A percentile compares a stretch with the other conserved stretches of the same genome.
These are phyloP conservation scores for Leccinum cinnamomeum DNA, from an alignment of 1,284 basidiomycete genomes.

Conservation along the genomic window DNA sequence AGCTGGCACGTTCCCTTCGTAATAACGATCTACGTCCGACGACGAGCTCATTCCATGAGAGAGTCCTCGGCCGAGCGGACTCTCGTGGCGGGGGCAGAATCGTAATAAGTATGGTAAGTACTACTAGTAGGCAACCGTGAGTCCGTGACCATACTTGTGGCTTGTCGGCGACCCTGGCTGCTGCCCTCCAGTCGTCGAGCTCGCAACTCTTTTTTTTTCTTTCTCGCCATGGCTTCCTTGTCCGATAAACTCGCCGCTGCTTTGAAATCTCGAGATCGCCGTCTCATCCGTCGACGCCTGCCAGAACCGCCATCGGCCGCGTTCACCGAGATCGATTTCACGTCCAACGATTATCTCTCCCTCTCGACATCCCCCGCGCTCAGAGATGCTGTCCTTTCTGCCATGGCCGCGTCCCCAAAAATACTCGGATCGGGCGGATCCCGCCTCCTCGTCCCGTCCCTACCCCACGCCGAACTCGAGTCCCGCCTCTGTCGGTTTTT, in stretches of 20 bases:
- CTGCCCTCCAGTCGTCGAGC: background rate
- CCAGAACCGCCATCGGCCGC: constrained; percentile 35
- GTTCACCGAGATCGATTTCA: constrained; percentile 64
- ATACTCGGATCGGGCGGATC: constrained; percentile 92
- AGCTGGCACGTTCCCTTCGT: background rate
- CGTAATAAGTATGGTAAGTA: background rate
- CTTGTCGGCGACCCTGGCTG: background rate
- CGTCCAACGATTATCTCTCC: constrained; percentile 94
- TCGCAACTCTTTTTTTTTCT: background rate
- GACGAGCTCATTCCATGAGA: constrained; percentile 9
- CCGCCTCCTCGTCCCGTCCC: constrained; percentile 81
- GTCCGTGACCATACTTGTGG: background rate
- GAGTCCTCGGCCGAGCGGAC: background rate
- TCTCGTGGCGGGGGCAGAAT: background rate
- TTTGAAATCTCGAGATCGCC: constrained; percentile 59
- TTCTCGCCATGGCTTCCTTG: constrained; percentile 35
- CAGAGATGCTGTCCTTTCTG: constrained; percentile 55
- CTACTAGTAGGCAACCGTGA: background rate
- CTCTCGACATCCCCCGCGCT: constrained; percentile 64
- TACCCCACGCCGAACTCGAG: constrained; percentile 70
- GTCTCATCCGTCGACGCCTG: constrained; percentile 61
- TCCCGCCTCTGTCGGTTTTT: constrained; percentile 67
- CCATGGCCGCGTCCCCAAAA: constrained; percentile 51
- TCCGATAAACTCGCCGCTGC: constrained; percentile 46
- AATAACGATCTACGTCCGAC: constrained; percentile 22